phyloP scores from a whole-genome alignment of 805 yeast species.

The Kazachstania martiniae region DNA sequence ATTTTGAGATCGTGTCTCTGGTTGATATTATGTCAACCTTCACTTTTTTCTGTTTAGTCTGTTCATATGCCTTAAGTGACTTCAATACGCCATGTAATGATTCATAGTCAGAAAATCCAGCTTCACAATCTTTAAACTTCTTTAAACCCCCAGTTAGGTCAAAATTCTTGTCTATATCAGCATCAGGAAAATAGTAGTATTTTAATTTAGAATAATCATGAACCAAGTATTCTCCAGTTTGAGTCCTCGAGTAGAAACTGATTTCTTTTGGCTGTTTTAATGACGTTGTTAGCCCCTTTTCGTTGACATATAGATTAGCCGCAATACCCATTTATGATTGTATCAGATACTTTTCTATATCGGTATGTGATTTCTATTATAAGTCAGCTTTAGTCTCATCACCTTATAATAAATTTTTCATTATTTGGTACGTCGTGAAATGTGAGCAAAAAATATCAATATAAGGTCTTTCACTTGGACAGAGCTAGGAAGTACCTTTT shows the following conservation, averaged over 20 bases:
- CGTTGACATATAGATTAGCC: slow-evolving; percentile 24
- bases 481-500: too few species aligned
- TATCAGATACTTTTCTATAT: too few species aligned
- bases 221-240: slow-evolving; percentile 38
- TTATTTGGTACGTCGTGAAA: too few species aligned
- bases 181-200: slow-evolving; percentile 78
- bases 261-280: slow-evolving; percentile 82
- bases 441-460: too few species aligned
- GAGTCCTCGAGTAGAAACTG: slow-evolving; percentile 50
- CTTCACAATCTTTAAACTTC: slow-evolving; percentile 42
- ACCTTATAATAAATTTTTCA: too few species aligned
- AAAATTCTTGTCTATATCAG: slow-evolving; percentile 45
- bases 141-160: slow-evolving; percentile 59
- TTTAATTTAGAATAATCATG: slow-evolving; percentile 44
- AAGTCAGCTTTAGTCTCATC: too few species aligned
- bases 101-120: slow-evolving; percentile 36
- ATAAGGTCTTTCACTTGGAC: too few species aligned
- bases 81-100: slow-evolving; percentile 43
- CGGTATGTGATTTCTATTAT: too few species aligned
- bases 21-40: slow-evolving; percentile 64
- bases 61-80: slow-evolving; percentile 48
- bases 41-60: slow-evolving; percentile 31
- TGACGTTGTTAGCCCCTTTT: slow-evolving; percentile 53
- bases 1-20: slow-evolving; percentile 67
- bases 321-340: slow-evolving; percentile 24